Conservation (phyloP, 768 basidiomycete species). For the Trametes meyenii region DNA sequence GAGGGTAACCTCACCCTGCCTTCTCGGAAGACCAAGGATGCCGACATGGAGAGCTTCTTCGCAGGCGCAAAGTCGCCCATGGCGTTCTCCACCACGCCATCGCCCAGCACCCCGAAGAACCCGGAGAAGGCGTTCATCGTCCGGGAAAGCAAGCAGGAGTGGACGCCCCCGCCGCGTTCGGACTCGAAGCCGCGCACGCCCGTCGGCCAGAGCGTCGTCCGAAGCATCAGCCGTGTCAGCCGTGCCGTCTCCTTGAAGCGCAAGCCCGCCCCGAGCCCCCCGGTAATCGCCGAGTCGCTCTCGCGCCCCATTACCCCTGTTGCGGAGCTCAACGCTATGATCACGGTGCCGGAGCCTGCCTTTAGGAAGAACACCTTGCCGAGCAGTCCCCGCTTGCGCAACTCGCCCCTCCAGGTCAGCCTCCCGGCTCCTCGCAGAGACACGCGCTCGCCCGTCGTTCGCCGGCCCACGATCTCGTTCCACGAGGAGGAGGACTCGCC, state of each 20-base stretch:
- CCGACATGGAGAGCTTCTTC: constrained; percentile 31
- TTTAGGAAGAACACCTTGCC: constrained; percentile 19
- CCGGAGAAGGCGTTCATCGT: constrained; percentile 20
- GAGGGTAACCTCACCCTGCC: constrained; percentile 26
- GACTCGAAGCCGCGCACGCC: constrained; percentile 8
- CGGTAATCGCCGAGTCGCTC: constrained; percentile 2
- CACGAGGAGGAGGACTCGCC: background rate
- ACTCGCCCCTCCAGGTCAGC: background rate
- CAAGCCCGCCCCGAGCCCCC: constrained; percentile 4
- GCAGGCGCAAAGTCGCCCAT: constrained; percentile 26
- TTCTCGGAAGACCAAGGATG: constrained; percentile 10
- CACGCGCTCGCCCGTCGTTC: constrained; percentile 25
- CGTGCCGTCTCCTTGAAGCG: constrained; percentile 18
- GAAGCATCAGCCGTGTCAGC: constrained; percentile 25
- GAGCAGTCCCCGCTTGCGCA: constrained; percentile 10
- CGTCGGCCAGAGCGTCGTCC: constrained; percentile 11
- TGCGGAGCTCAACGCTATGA: constrained; percentile 27
- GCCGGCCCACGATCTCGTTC: constrained; percentile 22
- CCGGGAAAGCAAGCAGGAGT: constrained; percentile 16
- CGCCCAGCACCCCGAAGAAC: constrained; percentile 20
- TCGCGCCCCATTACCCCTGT: constrained; percentile 27
- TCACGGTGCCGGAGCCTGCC: constrained; percentile 23
- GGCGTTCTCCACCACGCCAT: constrained; percentile 21
- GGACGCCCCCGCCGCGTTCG: constrained; percentile 14
- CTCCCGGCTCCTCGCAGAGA: constrained; percentile 28